A percentile compares a stretch with the other conserved stretches of the same genome.
These are phyloP conservation scores for Panicum hallii DNA, from an alignment of 202 grass and related monocot genomes.

Conservation along the genomic window DNA sequence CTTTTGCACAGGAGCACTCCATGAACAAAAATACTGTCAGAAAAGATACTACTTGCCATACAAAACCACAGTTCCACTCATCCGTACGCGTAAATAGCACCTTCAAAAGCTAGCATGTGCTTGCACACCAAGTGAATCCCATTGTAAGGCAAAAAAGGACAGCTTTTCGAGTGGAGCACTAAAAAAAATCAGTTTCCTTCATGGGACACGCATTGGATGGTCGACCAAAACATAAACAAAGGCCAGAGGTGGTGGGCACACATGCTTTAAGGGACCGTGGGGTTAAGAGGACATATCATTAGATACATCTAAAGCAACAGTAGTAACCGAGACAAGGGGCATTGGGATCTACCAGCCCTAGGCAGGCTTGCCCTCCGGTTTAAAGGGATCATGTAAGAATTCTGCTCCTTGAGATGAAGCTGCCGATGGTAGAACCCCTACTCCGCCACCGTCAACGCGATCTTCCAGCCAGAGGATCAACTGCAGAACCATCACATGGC, in stretches of 20 bases:
- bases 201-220: conserved; percentile 39
- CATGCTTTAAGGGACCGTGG: conserved; percentile 39
- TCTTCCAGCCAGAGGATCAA: conserved; percentile 1
- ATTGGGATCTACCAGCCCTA: conserved; percentile 72
- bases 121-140: conserved; percentile 48
- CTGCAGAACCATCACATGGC: conserved; percentile 34
- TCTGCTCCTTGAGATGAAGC: conserved; percentile 37
- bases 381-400: conserved; percentile 68
- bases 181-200: conserved; percentile 28
- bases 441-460: conserved; percentile 21
- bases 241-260: conserved; percentile 33
- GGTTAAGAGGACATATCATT: conserved; percentile 31
- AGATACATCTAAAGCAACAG: conserved; percentile 43
- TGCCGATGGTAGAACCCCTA: conserved; percentile 38
- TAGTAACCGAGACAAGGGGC: conserved; percentile 36
- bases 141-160: conserved; percentile 21
- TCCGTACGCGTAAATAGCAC: not conserved
- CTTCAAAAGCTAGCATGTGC: conserved; percentile 42
- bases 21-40: conserved; percentile 18
- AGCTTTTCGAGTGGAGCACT: conserved; percentile 30
- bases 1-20: conserved; percentile 33
- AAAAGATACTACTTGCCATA: conserved; percentile 21
- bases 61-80: conserved; percentile 24
- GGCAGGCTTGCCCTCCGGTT: conserved; percentile 72
- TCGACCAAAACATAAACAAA: conserved; percentile 53